phyloP scores from a whole-genome alignment of 106 monocot species.

The Triglochin maritima region DNA sequence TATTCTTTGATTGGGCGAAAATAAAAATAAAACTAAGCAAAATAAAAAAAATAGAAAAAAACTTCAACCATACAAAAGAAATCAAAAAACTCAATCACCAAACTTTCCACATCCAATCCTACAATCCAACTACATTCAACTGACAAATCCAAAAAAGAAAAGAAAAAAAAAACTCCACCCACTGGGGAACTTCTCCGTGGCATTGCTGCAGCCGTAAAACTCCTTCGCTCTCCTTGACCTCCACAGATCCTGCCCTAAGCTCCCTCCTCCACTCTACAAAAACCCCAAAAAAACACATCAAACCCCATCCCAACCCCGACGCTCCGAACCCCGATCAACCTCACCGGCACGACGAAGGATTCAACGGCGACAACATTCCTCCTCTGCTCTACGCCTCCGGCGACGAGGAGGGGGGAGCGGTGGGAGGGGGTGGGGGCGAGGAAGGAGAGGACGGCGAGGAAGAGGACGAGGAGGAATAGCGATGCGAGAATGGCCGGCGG shows the following conservation, averaged over 20 bases:
- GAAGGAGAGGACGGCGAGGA: slow-evolving; percentile 39
- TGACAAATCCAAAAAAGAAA: not conserved
- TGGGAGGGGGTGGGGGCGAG: slow-evolving; percentile 37
- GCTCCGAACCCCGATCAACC: not conserved
- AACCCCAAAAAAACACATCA: slow-evolving; percentile 3
- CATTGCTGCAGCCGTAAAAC: slow-evolving; percentile 75
- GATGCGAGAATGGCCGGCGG: slow-evolving; percentile 19
- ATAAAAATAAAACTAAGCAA: too few relatives aligned
- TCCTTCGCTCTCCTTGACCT: slow-evolving; percentile 41
- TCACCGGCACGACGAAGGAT: slow-evolving; percentile 50
- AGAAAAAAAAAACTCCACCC: not conserved
- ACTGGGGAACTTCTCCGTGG: slow-evolving; percentile 62
- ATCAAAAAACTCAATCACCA: too few relatives aligned
- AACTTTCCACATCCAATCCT: not conserved
- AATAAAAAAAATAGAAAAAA: too few relatives aligned
- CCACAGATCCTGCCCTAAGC: slow-evolving; percentile 40
- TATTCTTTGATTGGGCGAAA: too few relatives aligned
- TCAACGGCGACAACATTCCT: slow-evolving; percentile 4
- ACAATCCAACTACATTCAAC: not conserved
- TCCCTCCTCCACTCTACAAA: slow-evolving; percentile 34
- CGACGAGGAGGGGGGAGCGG: slow-evolving; percentile 14
- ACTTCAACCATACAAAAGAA: too few relatives aligned
- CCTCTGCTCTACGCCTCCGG: not conserved
- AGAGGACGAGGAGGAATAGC: slow-evolving; percentile 22
- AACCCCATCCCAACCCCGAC: not conserved